Base-by-base conservation (phyloP, 495 filamentous ascomycete species). In the Neurospora sp. region DNA sequence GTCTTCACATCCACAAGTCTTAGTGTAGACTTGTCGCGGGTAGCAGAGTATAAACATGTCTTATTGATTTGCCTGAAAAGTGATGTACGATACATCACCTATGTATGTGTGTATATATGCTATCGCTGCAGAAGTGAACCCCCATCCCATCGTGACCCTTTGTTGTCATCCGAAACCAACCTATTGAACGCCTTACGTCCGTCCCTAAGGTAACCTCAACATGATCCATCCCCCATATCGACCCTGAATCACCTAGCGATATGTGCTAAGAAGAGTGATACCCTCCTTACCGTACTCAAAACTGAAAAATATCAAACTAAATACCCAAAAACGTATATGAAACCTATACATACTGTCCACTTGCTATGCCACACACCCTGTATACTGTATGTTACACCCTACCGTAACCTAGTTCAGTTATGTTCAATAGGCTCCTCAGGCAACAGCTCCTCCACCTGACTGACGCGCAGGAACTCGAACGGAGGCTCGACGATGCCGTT, bases 401-500 rank as follows among this genome's bases (percentile, higher is more conserved):
- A 7, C 42, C 9, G 35, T 62, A 78, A 78, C 42, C 75, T 75
- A 16, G 31, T 3, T 62, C 12, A 86, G 74, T 80, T 84, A 80
- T 95, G 94, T 84, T 96, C 93, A 75, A 96, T 91, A 1, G 93
- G 93, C 71, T 94, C 91, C 80, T 96, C 93, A 0, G 93, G 91
- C 11, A 97, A 85, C n/a, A 97, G 79, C 73, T 91, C 88, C 76
- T 91, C 88, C 6, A 92, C 82, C 76, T 91, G 93, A 5, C 84
- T 84, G 2, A 83, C 82, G 39, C 78, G 80, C 39, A 87, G 81
- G 78, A 82, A 84, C 71, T 78, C 76, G 74, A 96, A 82, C 3
- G 95, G 95, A n/a, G 93, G 93, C 35, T 88, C 85, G 23, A 98
- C 88, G 71, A 98, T 88, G 74, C 95, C 94, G 83, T 99, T 98